Evolutionary conservation across 129 eudicot species (phyloP), one percentile per base, ranked within the genome.

Genomic region (Oenanthe sinensis): DNA sequence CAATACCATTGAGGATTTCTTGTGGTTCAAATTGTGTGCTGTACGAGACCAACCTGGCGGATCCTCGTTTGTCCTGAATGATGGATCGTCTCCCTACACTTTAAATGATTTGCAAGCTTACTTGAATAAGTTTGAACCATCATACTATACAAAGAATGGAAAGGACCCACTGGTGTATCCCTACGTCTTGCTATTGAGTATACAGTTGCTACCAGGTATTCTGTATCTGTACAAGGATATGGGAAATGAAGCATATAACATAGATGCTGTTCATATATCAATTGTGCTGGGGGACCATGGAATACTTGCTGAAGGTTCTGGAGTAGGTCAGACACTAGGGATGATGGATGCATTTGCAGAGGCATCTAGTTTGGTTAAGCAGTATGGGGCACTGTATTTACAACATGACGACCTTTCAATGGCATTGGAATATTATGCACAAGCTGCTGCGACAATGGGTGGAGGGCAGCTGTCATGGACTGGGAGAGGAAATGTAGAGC

Each of bases 101-200:
- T 79, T 94, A 82, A 91, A 86, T 36, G 98, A 94, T 83, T 84
- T 94, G 75, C 98, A 94, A 82, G 82, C 83, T 36, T 94, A 94
- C 83, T 83, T 94, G 67, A 94, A 94, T 85, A 91, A 94, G 80
- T 94, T 90, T 75, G 98, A 94, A 84, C 92, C 98, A 43, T 90
- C 98, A 33, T 90, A 94, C 76, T 94, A 94, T 81, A 94, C 97
- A 44, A 94, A 94, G 80, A 90, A 87, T 22, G 98, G 98, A 48
- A 94, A 91, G 85, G 98, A 91, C 83, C 98, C 98, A 30, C 84
- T 94, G 68, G 97, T 94, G 70, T 94, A 90, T 84, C 97, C 98
- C 0, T 94, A 94, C 40, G 89, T 94, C 74, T 76, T 94, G 63
- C 85, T 94, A 65, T 78, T 94, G 82, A 91, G 97, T 90, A 88